Base-by-base conservation (phyloP, 31 red algal genomes). In the Pterothamnion heteromorphum region DNA sequence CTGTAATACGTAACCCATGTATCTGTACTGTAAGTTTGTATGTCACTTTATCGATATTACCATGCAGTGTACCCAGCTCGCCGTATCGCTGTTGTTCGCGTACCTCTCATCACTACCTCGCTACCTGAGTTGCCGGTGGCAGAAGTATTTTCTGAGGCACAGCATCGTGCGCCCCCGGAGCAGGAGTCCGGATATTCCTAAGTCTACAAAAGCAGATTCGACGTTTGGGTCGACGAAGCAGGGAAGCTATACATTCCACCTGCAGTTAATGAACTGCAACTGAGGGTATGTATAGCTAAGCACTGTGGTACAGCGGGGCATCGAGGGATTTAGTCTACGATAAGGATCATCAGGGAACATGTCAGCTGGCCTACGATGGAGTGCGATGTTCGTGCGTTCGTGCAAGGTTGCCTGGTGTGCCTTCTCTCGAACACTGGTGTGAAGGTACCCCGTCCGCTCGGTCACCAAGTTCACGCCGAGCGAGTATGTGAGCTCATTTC, bases 321-420 rank as follows among this genome's bases (percentile, higher is more conserved):
- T 57, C 1, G 91, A 84, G 91, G 80, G 4, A 31, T 1, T n/a
- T 1, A n/a, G 24, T 1, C 86, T 23, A 57, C 86, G 14, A 3
- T n/a, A 5, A 22, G 2, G 31, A 84, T 90, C 4, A 80, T 90
- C 1, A 80, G 84, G 34, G 93, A 91, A 28, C 76, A 43, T 24
- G 3, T 94, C 4, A 0, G 22, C 1, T 94, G 88, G 93, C 20
- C 35, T 74, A 37, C 88, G 27, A 57, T 94, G 14, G 93, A 94
- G 0, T 43, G 14, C 5, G 81, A 94, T 87, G 44, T 94, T 3
- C 72, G 91, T 1, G 32, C 0, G 0, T 94, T 94, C 32, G 89
- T 94, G 1, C 88, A 94, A 41, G 22, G 33, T 9, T 94, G 80
- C 34, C 44, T 88, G 0, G 93, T 94, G 1, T 94, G 93, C 0